Conservation (phyloP, 1,284 basidiomycete species). For the Malassezia caprae region DNA sequence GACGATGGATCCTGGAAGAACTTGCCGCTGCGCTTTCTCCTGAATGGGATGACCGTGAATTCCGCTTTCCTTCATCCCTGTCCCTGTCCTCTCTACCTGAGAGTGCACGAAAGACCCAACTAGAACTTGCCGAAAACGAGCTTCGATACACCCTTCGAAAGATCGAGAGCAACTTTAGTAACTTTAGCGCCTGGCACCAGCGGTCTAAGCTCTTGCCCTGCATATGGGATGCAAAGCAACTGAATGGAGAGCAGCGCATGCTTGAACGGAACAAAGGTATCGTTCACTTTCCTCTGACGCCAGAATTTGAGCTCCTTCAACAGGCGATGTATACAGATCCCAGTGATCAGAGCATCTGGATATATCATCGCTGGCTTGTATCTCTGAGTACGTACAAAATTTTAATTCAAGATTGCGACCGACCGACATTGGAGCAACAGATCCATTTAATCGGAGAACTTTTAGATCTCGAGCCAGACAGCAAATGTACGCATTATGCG, state of each 20-base stretch:
- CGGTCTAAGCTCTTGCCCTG: slow-evolving; percentile 69
- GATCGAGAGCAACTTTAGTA: slow-evolving; percentile 88
- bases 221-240: slow-evolving; percentile 55
- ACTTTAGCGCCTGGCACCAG: slow-evolving; percentile 98
- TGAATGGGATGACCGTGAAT: not conserved
- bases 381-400: slow-evolving; percentile 49
- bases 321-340: slow-evolving; percentile 97
- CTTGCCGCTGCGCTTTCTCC: slow-evolving; percentile 17
- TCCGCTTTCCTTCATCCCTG: slow-evolving; percentile 12
- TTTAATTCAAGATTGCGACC: slow-evolving; percentile 2
- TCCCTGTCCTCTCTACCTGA: not conserved
- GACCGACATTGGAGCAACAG: slow-evolving; percentile 61
- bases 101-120: not conserved
- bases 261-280: slow-evolving; percentile 52
- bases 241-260: slow-evolving; percentile 46
- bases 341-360: slow-evolving; percentile 89
- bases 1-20: slow-evolving; percentile 32
- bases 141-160: slow-evolving; percentile 61
- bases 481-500: slow-evolving; percentile 64
- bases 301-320: slow-evolving; percentile 81
- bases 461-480: slow-evolving; percentile 79
- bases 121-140: slow-evolving; percentile 25
- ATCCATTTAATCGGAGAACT: slow-evolving; percentile 71
- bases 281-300: not conserved
- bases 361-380: slow-evolving; percentile 93